Percentiles rank a stretch among this genome's conserved stretches.
Conservation (phyloP, 305 asterid species). For the Andrographis paniculata region DNA sequence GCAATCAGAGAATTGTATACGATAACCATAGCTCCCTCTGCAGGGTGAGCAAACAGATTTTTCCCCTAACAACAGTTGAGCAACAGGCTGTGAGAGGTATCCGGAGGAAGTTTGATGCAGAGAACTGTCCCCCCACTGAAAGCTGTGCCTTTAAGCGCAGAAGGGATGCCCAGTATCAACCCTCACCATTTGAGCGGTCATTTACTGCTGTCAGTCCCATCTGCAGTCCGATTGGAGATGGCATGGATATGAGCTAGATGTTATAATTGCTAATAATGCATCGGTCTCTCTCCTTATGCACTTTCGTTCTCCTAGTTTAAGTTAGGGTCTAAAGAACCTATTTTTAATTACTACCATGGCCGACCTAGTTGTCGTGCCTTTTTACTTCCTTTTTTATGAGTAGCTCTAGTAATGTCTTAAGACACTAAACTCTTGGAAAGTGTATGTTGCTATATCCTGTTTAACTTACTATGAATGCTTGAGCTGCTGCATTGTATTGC, state of each 20-base stretch:
- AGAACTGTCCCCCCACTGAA: conserved; percentile 53
- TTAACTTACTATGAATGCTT: conserved; percentile 27
- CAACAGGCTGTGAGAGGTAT: conserved; percentile 82
- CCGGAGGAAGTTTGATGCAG: conserved; percentile 76
- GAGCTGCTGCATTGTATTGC: conserved; percentile 23
- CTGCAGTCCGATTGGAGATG: conserved; percentile 82
- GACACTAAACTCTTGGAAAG: conserved; percentile 36
- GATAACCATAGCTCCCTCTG: conserved; percentile 90
- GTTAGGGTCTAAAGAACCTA: conserved; percentile 31
- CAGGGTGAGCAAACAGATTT: conserved; percentile 71
- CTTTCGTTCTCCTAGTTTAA: conserved; percentile 26
- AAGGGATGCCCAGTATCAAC: conserved; percentile 70
- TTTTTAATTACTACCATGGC: conserved; percentile 36
- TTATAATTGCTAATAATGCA: conserved; percentile 27
- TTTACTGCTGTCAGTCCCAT: conserved; percentile 70
- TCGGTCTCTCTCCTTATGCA: conserved; percentile 22
- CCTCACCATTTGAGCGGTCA: conserved; percentile 89
- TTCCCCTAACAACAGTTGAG: conserved; percentile 62
- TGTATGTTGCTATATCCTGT: conserved; percentile 32
- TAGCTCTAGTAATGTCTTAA: conserved; percentile 39
- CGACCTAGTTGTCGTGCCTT: conserved; percentile 43
- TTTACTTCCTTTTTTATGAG: conserved; percentile 49
- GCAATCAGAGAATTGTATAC: conserved; percentile 84
- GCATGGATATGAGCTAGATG: conserved; percentile 85
- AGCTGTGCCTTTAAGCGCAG: conserved; percentile 78